Percentiles rank a stretch among this genome's conserved stretches.
These are phyloP conservation scores for Penicillium capsulatum DNA, from an alignment of 2,329 filamentous ascomycete species.

Conservation along the genomic window DNA sequence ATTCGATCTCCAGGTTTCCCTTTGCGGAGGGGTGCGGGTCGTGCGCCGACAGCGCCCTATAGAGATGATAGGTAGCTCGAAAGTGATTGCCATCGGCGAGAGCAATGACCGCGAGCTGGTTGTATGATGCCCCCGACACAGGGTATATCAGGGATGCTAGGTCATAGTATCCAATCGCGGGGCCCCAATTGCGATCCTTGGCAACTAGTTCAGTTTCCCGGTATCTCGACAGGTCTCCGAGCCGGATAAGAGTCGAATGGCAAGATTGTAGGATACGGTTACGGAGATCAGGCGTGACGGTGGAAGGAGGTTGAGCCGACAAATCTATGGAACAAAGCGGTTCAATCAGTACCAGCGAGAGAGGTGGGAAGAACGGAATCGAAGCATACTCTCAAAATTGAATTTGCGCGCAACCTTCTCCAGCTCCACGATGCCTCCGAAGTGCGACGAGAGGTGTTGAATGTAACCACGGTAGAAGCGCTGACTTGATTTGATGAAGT, in stretches of 20 bases:
- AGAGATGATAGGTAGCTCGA: slow-evolving; percentile 82
- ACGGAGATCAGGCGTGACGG: slow-evolving; percentile 50
- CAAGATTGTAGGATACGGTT: slow-evolving; percentile 67
- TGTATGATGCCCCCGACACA: slow-evolving; percentile 73
- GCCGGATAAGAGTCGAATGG: slow-evolving; percentile 75
- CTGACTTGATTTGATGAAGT: slow-evolving; percentile 82
- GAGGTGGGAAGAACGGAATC: slow-evolving; percentile 1
- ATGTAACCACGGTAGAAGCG: slow-evolving; percentile 86
- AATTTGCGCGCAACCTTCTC: slow-evolving; percentile 53
- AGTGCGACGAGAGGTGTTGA: slow-evolving; percentile 64
- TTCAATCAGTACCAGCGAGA: too few species aligned
- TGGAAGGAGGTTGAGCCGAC: slow-evolving; percentile 43
- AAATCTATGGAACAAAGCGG: slow-evolving; percentile 33
- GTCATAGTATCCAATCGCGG: slow-evolving; percentile 77
- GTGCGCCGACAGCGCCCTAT: slow-evolving; percentile 71
- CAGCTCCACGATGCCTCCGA: slow-evolving; percentile 55
- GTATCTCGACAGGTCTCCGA: slow-evolving; percentile 89
- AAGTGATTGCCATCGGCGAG: slow-evolving; percentile 73
- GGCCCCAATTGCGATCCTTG: slow-evolving; percentile 71
- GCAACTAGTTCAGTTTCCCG: slow-evolving; percentile 67
- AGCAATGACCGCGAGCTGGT: slow-evolving; percentile 85
- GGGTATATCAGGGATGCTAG: slow-evolving; percentile 77
- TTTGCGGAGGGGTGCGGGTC: slow-evolving; percentile 70
- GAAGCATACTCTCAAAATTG: slow-evolving; percentile 44
- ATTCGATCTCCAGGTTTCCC: slow-evolving; percentile 74